phyloP scores from a whole-genome alignment of 2,329 filamentous ascomycete genomes.

The Tolypocladium guangdongense region DNA sequence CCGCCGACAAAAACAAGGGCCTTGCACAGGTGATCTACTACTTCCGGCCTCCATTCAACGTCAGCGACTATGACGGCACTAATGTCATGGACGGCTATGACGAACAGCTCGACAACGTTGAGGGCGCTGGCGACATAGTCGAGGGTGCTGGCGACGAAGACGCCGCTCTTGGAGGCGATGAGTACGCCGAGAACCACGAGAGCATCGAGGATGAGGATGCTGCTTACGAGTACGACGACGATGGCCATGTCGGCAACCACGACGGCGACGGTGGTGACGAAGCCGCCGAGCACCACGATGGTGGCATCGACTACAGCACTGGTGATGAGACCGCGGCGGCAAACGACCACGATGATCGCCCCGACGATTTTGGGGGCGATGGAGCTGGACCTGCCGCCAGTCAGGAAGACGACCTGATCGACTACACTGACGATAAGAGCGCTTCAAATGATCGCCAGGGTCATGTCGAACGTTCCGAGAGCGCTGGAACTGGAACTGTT shows the following conservation, averaged over 20 bases:
- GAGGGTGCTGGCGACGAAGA: conserved; percentile 2
- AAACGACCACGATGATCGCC: background rate
- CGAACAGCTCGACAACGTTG: background rate
- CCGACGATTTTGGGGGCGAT: background rate
- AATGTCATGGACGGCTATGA: conserved; percentile 9
- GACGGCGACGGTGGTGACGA: background rate
- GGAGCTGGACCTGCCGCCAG: background rate
- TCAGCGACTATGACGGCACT: background rate
- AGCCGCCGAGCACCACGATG: background rate
- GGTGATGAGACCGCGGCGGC: background rate
- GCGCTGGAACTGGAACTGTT: background rate
- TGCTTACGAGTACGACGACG: conserved; percentile 8
- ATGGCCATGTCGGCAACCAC: background rate
- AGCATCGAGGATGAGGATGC: background rate
- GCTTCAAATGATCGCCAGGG: background rate
- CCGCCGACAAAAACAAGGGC: conserved; percentile 28
- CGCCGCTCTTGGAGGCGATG: background rate
- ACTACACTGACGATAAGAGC: background rate
- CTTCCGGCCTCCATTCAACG: conserved; percentile 19
- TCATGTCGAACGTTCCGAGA: background rate
- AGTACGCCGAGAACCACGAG: background rate
- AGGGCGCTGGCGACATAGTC: background rate
- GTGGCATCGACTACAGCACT: background rate
- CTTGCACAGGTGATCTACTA: conserved; percentile 29
- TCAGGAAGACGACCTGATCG: background rate